Conservation (phyloP, 177 flowering plant genomes). For the Vitis hybrid region DNA sequence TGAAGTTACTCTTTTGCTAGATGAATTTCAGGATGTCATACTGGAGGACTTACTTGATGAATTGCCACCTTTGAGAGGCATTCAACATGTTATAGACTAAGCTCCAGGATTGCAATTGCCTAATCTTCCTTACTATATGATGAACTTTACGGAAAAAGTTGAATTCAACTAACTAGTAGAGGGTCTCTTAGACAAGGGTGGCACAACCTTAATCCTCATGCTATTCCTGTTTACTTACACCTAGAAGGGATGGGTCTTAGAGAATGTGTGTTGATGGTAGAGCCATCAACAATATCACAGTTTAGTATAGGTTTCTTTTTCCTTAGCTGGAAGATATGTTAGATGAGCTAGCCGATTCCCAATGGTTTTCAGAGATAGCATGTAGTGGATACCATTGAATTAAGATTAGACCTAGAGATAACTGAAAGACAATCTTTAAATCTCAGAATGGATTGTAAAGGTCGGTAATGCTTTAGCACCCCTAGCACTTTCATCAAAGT, state of each 20-base stretch:
- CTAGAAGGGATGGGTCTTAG: too few species aligned
- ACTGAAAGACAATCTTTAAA: neutral
- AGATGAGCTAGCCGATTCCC: neutral
- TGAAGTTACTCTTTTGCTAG: neutral
- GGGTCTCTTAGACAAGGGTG: neutral
- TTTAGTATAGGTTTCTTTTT: neutral
- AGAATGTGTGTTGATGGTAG: too few species aligned
- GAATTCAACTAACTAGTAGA: neutral
- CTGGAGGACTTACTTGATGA: neutral
- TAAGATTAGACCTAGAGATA: neutral
- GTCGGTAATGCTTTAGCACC: neutral
- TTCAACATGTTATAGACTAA: slow-evolving; percentile 3
- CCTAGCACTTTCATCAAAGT: neutral
- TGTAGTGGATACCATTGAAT: neutral
- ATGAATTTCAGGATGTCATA: neutral
- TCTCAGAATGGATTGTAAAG: neutral
- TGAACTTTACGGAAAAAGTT: neutral
- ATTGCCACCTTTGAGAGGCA: neutral
- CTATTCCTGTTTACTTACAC: neutral
- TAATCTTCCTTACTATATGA: neutral
- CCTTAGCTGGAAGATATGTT: neutral
- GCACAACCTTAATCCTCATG: neutral
- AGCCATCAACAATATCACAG: neutral
- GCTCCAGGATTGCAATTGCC: neutral
- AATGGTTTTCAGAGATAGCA: neutral